phyloP scores from a whole-genome alignment of 2,329 filamentous ascomycete genomes.

The Fusarium goolgardi region DNA sequence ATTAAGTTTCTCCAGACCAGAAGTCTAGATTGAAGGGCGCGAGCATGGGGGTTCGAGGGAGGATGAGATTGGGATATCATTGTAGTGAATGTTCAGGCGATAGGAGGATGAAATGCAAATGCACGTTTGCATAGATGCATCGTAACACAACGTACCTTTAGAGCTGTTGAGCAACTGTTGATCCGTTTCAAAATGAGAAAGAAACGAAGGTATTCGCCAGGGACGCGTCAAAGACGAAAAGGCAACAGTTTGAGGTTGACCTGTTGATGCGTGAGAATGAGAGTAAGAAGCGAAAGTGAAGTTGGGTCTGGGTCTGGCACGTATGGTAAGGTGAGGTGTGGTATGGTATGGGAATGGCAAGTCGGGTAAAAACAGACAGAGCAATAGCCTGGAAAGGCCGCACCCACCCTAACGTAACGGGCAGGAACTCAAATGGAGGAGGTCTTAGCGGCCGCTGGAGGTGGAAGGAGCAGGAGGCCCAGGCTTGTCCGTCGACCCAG shows the following conservation, averaged over 20 bases:
- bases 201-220: slow-evolving; percentile 23
- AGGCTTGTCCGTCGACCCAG: not conserved
- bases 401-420: slow-evolving; percentile 7
- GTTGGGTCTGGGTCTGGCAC: slow-evolving; percentile 1
- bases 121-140: slow-evolving; percentile 11
- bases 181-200: slow-evolving; percentile 12
- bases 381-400: slow-evolving; percentile 1
- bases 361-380: slow-evolving; percentile 16
- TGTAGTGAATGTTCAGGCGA: slow-evolving; percentile 10
- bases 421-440: slow-evolving; percentile 20
- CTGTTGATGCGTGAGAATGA: slow-evolving; percentile 35
- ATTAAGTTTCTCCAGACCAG: slow-evolving; percentile 8
- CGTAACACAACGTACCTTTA: slow-evolving; percentile 41
- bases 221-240: slow-evolving; percentile 26
- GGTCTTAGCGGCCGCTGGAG: slow-evolving; percentile 33
- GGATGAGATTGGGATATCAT: not conserved
- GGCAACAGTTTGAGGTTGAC: slow-evolving; percentile 24
- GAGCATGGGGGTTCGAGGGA: slow-evolving; percentile 17
- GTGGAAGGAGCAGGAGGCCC: slow-evolving; percentile 12
- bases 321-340: not conserved
- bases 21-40: slow-evolving; percentile 15
- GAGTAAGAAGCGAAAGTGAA: slow-evolving; percentile 26
- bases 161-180: slow-evolving; percentile 19
- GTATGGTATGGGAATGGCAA: slow-evolving; percentile 13
- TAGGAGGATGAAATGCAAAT: slow-evolving; percentile 21